A percentile compares a stretch with the other conserved stretches of the same genome.
These are phyloP conservation scores for Babesia caballi DNA, from an alignment of 169 alveolate genomes.

Conservation along the genomic window DNA sequence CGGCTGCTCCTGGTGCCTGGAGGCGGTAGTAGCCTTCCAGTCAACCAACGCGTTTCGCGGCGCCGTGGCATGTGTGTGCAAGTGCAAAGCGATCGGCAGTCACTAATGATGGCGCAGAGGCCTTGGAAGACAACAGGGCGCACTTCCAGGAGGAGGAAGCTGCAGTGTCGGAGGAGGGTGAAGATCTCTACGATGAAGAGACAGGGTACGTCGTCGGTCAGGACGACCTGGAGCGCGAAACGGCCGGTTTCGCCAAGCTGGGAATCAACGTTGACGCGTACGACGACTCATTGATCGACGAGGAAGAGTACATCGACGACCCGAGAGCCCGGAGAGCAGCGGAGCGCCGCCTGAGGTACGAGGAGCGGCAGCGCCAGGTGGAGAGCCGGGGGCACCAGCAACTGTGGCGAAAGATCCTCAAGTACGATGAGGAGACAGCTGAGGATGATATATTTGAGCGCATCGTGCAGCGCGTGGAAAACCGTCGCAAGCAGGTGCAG, in stretches of 20 bases:
- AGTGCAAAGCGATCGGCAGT: too few species aligned
- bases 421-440: conserved; percentile 74
- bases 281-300: conserved; percentile 82
- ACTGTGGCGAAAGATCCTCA: conserved; percentile 64
- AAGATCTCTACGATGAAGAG: conserved; percentile 76
- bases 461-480: conserved; percentile 77
- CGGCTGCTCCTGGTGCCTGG: too few species aligned
- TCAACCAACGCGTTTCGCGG: too few species aligned
- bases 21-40: too few species aligned
- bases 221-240: conserved; percentile 68
- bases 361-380: conserved; percentile 50
- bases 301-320: conserved; percentile 79
- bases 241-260: conserved; percentile 72
- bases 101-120: conserved; percentile 6
- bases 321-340: conserved; percentile 83
- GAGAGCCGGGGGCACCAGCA: conserved; percentile 66
- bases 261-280: conserved; percentile 79
- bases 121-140: conserved; percentile 73
- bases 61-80: too few species aligned
- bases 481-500: conserved; percentile 78
- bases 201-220: conserved; percentile 76
- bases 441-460: conserved; percentile 71
- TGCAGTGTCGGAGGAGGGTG: conserved; percentile 76
- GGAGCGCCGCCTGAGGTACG: conserved; percentile 69
- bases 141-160: conserved; percentile 75